Evolutionary conservation across 208 protist species (phyloP), one percentile per base, ranked within the genome.

Genomic region (Acanthamoeba triangularis): DNA sequence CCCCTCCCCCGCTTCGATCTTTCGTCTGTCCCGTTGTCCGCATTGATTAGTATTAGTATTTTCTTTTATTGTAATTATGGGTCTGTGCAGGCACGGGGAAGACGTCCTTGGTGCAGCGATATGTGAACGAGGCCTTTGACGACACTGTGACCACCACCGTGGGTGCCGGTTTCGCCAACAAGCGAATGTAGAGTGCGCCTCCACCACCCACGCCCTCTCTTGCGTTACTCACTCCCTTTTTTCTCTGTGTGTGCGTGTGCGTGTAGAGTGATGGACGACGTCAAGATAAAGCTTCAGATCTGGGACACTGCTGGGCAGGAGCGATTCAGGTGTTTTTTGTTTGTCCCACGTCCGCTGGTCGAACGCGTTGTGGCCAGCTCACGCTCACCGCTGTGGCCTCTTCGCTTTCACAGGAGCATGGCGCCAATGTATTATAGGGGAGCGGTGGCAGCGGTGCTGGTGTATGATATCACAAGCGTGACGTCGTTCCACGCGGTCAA

Each of bases 361-460:
- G 25, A 56, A 8, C 7, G 10, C 8, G 30, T 56, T 61, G 47
- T 18, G 18, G 52, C 20, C 13, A 23, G 13, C 52, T 23, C 52
- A 59, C 52, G 52, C 52, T 59, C 52, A 59, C 52, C 52, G 1
- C 52, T 23, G 30, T 30, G 23, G 3, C 5, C 6, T n/a, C 23
- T 13, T 18, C 69, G 37, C 82, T 11, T 90, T n/a, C 33, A n/a
- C 18, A 93, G 87, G 59, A 93, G 87, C 61, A 94, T 97, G 69
- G 95, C 97, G 33, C 97, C 97, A 14, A 97, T 97, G 90, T 97
- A 97, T 80, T 97, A 97, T 95, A 95, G 95, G 54, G 96, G 95
- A 49, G 96, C 97, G 33, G 94, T 90, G 20, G 96, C 97, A 4
- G 97, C 97, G 28, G 95, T 97, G 63, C 65, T 97, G 23, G 96